Percentiles rank a stretch among this genome's conserved stretches.
These are phyloP conservation scores for Penicillium turbatum DNA, from an alignment of 495 filamentous ascomycete species.

Conservation along the genomic window DNA sequence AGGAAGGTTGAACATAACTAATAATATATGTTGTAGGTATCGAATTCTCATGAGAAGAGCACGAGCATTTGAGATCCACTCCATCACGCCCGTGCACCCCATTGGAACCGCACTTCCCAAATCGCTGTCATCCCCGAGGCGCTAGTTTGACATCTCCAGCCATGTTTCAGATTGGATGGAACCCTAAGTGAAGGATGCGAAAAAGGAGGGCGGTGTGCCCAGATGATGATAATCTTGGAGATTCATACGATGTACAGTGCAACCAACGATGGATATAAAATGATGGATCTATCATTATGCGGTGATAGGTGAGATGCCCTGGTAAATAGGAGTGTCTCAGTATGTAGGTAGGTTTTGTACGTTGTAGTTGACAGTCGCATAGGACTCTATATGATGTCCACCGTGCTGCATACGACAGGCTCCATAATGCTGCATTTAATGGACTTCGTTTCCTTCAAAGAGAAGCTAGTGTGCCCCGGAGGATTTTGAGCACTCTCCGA, in stretches of 20 bases:
- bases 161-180: conserved; percentile 28
- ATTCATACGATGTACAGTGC: no score
- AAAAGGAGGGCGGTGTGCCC: not conserved
- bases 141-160: conserved; percentile 21
- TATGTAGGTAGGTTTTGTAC: no score
- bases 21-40: no score
- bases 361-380: no score
- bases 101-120: not conserved
- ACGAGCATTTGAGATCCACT: not conserved
- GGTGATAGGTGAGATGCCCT: no score
- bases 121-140: conserved; percentile 11
- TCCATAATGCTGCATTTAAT: not conserved
- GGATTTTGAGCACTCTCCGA: conserved; percentile 1
- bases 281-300: no score
- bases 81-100: not conserved
- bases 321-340: no score
- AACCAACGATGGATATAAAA: no score
- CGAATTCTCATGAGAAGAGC: no score
- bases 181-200: not conserved
- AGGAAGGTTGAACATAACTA: no score
- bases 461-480: not conserved
- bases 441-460: not conserved
- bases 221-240: not conserved
- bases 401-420: not conserved
- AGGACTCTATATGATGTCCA: not conserved